A percentile compares a stretch with the other conserved stretches of the same genome.
Conservation (phyloP, 2,329 filamentous ascomycete genomes). For the Apiospora saccharicola region DNA sequence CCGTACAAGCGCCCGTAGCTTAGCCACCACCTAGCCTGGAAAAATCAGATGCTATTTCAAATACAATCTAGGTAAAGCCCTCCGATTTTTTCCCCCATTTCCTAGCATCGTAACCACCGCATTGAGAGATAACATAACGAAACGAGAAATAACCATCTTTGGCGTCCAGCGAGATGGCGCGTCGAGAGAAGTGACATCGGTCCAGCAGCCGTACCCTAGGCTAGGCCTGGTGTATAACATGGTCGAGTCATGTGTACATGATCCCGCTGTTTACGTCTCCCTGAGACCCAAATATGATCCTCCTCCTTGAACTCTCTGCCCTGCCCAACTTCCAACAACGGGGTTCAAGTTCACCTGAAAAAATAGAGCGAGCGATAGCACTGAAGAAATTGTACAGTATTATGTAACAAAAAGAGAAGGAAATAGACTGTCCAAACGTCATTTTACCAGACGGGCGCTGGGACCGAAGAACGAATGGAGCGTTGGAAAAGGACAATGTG, state of each 20-base stretch:
- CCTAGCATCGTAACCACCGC: constrained; percentile 21
- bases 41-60: constrained; percentile 52
- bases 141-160: not conserved
- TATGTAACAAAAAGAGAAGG: constrained; percentile 17
- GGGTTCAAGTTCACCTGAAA: constrained; percentile 12
- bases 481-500: not conserved
- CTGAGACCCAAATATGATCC: not conserved
- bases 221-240: not conserved
- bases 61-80: constrained; percentile 50
- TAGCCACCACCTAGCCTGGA: constrained; percentile 41
- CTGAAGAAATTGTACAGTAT: constrained; percentile 21
- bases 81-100: constrained; percentile 43
- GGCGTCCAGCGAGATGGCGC: constrained; percentile 6
- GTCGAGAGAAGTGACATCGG: not conserved
- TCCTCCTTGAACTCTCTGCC: not conserved
- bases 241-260: constrained; percentile 5
- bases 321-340: constrained; percentile 8
- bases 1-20: constrained; percentile 32
- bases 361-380: constrained; percentile 10
- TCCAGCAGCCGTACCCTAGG: constrained; percentile 8
- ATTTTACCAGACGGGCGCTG: not conserved
- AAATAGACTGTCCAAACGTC: constrained; percentile 5
- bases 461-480: not conserved
- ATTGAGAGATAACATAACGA: constrained; percentile 5
- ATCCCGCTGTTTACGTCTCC: not conserved